Conservation (phyloP, 1,284 basidiomycete genomes). For the Chondrostereum purpureum region DNA sequence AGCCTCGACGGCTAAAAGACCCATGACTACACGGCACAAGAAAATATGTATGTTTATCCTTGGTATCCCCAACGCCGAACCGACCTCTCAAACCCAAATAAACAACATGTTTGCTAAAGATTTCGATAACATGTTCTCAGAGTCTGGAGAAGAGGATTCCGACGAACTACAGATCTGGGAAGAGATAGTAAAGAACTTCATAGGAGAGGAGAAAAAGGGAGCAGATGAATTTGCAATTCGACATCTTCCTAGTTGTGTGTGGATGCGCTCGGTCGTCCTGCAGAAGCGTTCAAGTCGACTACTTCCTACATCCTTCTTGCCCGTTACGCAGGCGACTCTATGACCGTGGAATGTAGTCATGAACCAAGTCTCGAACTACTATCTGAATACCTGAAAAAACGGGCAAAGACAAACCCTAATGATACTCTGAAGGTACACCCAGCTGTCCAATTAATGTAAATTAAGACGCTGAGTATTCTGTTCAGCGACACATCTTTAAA, state of each 20-base stretch:
- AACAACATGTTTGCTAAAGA: slow-evolving; percentile 25
- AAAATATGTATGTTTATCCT: slow-evolving; percentile 23
- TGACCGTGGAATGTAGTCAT: slow-evolving; percentile 26
- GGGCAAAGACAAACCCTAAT: slow-evolving; percentile 23
- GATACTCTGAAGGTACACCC: slow-evolving; percentile 22
- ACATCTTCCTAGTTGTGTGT: slow-evolving; percentile 18
- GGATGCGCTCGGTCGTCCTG: slow-evolving; percentile 23
- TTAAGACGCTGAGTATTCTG: not conserved
- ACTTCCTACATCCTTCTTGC: slow-evolving; percentile 26
- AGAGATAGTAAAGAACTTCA: slow-evolving; percentile 6
- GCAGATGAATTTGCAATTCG: slow-evolving; percentile 17
- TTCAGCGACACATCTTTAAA: slow-evolving; percentile 25
- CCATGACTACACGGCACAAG: slow-evolving; percentile 22
- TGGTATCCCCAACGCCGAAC: slow-evolving; percentile 24
- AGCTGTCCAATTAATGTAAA: not conserved
- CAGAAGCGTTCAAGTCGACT: slow-evolving; percentile 23
- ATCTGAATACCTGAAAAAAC: slow-evolving; percentile 27
- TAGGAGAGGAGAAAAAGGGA: slow-evolving; percentile 14
- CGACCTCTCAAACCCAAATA: slow-evolving; percentile 19
- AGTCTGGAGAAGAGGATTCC: slow-evolving; percentile 19
- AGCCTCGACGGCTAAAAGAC: slow-evolving; percentile 14
- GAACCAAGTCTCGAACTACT: slow-evolving; percentile 25
- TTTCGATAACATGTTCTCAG: slow-evolving; percentile 24
- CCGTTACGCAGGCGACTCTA: slow-evolving; percentile 17
- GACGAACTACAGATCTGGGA: slow-evolving; percentile 11